Conservation (phyloP, 108 stramenopile species). For the Cyclotella baltica region DNA sequence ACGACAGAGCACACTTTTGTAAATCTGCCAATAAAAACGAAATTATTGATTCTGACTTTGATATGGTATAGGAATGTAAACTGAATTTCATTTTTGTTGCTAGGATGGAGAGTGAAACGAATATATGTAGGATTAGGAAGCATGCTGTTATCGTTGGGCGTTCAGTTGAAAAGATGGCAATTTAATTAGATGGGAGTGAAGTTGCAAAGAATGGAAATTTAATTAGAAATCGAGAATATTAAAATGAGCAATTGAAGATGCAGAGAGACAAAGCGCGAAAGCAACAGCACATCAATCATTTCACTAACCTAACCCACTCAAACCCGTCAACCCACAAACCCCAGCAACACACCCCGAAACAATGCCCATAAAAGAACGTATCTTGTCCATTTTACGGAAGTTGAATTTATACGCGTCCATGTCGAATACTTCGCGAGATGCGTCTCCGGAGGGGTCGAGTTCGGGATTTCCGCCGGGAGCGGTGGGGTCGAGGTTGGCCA, state of each 20-base stretch:
- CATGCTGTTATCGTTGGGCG: constrained; percentile 33
- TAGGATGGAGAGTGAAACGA: constrained; percentile 60
- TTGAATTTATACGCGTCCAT: constrained; percentile 64
- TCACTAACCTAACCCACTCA: constrained; percentile 79
- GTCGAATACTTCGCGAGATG: constrained; percentile 76
- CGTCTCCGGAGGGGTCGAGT: constrained; percentile 36
- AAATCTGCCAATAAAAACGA: constrained; percentile 68
- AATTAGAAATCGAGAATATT: neutral
- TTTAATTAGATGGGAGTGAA: constrained; percentile 2
- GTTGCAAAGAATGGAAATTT: neutral
- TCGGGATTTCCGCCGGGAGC: constrained; percentile 27
- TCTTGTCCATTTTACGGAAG: constrained; percentile 74
- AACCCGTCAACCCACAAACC: constrained; percentile 78
- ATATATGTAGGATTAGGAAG: constrained; percentile 69
- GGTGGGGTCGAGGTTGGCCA: constrained; percentile 70
- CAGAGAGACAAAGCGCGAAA: neutral
- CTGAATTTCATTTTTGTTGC: constrained; percentile 78
- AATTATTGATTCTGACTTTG: constrained; percentile 63
- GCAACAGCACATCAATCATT: neutral
- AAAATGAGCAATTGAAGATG: neutral
- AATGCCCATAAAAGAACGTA: constrained; percentile 87
- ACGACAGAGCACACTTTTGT: constrained; percentile 83
- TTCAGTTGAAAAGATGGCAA: neutral
- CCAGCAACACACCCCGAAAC: constrained; percentile 86
- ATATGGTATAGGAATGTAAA: constrained; percentile 62